phyloP scores from a whole-genome alignment of 108 stramenopile genomes.

The Asterionellopsis glacialis region DNA sequence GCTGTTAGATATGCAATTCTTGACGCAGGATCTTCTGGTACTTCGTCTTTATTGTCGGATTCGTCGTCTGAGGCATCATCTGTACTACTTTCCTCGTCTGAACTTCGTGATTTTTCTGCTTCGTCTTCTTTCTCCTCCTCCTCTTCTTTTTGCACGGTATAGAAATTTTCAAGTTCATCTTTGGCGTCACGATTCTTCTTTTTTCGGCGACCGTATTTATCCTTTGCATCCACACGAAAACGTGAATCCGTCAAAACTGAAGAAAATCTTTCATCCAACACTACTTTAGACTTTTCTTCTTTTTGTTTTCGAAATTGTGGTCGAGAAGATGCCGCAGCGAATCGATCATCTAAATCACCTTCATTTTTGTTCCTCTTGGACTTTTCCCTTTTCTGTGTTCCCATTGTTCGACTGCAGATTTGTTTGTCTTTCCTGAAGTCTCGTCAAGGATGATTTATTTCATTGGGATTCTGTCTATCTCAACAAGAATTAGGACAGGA shows the following conservation, averaged over 20 bases:
- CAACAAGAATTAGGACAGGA: too few species aligned
- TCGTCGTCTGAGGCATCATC: constrained; percentile 14
- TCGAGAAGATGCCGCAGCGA: constrained; percentile 53
- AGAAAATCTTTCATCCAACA: constrained; percentile 81
- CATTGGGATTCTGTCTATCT: too few species aligned
- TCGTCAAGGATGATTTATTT: too few species aligned
- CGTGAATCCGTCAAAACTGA: constrained; percentile 73
- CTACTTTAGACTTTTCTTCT: constrained; percentile 36
- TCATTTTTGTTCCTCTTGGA: constrained; percentile 4
- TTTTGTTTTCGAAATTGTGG: constrained; percentile 52
- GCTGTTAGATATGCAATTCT: constrained; percentile 91
- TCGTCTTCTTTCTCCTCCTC: constrained; percentile 15
- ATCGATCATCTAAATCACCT: constrained; percentile 47
- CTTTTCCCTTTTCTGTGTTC: background rate
- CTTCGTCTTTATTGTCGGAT: constrained; percentile 9
- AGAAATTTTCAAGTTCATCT: constrained; percentile 49
- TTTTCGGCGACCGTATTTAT: constrained; percentile 64
- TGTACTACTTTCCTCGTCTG: constrained; percentile 19
- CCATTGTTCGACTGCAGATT: background rate
- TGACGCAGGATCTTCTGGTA: constrained; percentile 62
- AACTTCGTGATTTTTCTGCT: constrained; percentile 23
- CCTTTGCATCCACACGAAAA: constrained; percentile 56
- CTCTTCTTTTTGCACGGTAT: constrained; percentile 38
- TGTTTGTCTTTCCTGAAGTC: too few species aligned
- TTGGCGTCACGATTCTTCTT: constrained; percentile 32